phyloP scores from a whole-genome alignment of 2,329 filamentous ascomycete genomes.

The Cordyceps sp. region DNA sequence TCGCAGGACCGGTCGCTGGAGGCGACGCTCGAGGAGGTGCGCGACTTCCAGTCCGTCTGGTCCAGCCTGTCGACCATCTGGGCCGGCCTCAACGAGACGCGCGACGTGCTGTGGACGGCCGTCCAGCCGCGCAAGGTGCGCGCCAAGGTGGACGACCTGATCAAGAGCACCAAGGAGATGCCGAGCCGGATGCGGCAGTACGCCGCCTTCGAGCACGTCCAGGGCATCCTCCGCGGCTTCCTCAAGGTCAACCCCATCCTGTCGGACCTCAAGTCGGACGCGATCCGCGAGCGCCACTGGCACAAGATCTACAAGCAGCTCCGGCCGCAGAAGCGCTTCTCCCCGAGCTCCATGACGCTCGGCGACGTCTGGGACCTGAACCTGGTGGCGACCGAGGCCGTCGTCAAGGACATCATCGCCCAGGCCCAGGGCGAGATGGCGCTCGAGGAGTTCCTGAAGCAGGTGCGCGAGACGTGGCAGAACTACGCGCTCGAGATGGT shows the following conservation, averaged over 20 bases:
- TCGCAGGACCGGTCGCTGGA: constrained; percentile 65
- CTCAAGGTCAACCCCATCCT: constrained; percentile 84
- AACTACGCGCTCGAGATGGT: constrained; percentile 89
- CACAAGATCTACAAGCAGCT: constrained; percentile 94
- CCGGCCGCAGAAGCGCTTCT: constrained; percentile 85
- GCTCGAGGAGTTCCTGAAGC: constrained; percentile 89
- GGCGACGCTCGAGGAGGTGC: constrained; percentile 85
- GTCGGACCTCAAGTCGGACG: constrained; percentile 86
- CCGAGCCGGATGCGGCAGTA: constrained; percentile 98
- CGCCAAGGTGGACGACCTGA: constrained; percentile 72
- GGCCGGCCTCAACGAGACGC: constrained; percentile 86
- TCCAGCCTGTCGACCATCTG: constrained; percentile 89
- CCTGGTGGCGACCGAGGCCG: constrained; percentile 66
- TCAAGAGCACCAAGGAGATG: constrained; percentile 99
- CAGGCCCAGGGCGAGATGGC: constrained; percentile 98
- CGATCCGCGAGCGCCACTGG: constrained; percentile 93
- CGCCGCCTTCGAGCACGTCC: constrained; percentile 97
- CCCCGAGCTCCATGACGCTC: constrained; percentile 85
- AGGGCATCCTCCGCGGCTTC: constrained; percentile 72
- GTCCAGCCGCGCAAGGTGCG: constrained; percentile 90
- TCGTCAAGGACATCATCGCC: constrained; percentile 83
- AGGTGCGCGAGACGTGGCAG: constrained; percentile 93
- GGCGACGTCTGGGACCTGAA: constrained; percentile 98
- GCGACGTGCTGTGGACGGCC: constrained; percentile 86
- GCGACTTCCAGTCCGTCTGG: constrained; percentile 99